A percentile compares a stretch with the other conserved stretches of the same genome.
Conservation (phyloP, 331 rosid genomes). For the Malus hybrid region DNA sequence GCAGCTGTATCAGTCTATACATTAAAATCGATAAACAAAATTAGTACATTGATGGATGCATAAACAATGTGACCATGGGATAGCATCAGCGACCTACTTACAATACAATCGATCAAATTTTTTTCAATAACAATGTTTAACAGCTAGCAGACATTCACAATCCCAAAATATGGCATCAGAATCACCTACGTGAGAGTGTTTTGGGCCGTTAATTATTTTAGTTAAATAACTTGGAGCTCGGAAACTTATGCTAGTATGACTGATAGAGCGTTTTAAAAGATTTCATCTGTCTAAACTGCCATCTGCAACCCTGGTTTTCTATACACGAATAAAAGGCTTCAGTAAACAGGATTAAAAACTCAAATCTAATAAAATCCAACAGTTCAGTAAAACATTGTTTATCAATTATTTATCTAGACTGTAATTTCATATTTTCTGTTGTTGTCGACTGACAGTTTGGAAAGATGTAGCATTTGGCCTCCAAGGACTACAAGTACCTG, state of each 20-base stretch:
- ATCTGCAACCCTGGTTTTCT: too few species aligned
- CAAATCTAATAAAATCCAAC: background rate
- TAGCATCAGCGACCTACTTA: background rate
- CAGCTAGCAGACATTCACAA: background rate
- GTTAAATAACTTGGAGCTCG: too few species aligned
- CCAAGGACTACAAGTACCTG: background rate
- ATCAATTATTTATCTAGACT: background rate
- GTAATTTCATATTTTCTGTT: background rate
- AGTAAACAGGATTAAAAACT: background rate
- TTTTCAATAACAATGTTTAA: background rate
- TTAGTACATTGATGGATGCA: background rate
- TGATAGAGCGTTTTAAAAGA: too few species aligned
- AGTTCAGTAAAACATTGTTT: background rate
- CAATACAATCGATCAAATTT: background rate
- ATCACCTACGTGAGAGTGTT: background rate
- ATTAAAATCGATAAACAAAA: background rate
- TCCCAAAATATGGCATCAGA: background rate
- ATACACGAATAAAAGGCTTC: background rate
- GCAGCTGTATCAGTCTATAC: background rate
- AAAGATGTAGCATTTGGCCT: background rate
- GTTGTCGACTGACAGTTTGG: slow-evolving; percentile 6
- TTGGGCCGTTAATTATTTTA: background rate
- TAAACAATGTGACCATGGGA: background rate
- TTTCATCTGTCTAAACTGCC: too few species aligned
- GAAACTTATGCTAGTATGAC: too few species aligned